Conservation (phyloP, 768 basidiomycete species). For the Postia placenta region DNA sequence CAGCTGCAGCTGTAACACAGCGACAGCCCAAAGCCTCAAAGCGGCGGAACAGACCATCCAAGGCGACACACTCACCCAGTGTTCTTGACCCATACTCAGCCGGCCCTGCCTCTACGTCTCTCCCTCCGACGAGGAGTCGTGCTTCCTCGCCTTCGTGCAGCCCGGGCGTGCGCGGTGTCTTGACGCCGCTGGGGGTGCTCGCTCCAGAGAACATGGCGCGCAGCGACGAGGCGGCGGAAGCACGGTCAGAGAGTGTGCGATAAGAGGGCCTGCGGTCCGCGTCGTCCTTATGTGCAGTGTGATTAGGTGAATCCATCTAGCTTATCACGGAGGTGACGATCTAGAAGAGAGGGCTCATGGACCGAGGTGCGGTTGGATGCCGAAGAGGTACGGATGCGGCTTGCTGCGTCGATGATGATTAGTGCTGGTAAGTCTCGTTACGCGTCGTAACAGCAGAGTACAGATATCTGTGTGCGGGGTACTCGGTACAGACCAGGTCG, state of each 20-base stretch:
- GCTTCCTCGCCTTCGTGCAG: slow-evolving; percentile 9
- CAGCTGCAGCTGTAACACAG: too few species aligned
- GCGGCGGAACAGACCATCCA: background rate
- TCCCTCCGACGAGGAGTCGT: slow-evolving; percentile 4
- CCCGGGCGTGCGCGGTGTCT: slow-evolving; percentile 13
- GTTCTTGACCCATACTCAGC: slow-evolving; percentile 6
- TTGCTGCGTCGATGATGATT: too few species aligned
- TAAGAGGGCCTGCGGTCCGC: background rate
- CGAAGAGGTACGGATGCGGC: too few species aligned
- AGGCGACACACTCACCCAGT: too few species aligned
- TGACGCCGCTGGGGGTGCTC: slow-evolving; percentile 10
- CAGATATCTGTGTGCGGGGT: too few species aligned
- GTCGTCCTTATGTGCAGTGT: background rate
- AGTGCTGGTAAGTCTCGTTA: too few species aligned
- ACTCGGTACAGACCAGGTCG: too few species aligned
- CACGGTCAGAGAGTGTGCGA: background rate
- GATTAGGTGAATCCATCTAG: background rate
- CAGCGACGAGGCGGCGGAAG: slow-evolving; percentile 2
- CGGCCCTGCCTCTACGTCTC: slow-evolving; percentile 1
- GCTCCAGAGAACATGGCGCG: slow-evolving; percentile 2
- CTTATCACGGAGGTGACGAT: background rate
- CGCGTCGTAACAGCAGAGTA: too few species aligned
- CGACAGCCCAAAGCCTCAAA: too few species aligned
- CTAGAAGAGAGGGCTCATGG: background rate
- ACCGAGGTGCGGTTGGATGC: background rate